A percentile compares a stretch with the other conserved stretches of the same genome.
Conservation (phyloP, 441 rosid species). For the Gossypium schwendimanii region DNA sequence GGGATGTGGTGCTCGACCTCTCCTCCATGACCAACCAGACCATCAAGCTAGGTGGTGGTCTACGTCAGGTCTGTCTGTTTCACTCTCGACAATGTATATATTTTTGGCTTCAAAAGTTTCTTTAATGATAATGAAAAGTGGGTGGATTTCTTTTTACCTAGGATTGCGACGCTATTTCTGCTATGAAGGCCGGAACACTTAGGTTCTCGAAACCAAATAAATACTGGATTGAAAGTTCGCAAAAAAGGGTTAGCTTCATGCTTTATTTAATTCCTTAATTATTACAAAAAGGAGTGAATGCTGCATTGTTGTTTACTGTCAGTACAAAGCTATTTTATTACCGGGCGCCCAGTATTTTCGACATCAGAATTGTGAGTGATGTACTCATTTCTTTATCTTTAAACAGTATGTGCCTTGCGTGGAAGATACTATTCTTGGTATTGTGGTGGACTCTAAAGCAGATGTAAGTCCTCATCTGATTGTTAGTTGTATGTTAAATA, state of each 20-base stretch:
- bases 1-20: conserved; percentile 73
- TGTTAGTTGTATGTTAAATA: neutral
- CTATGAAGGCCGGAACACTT: conserved; percentile 64
- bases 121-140: neutral
- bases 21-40: conserved; percentile 58
- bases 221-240: conserved; percentile 84
- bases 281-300: neutral
- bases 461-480: conserved; percentile 50
- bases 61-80: conserved; percentile 50
- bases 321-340: neutral
- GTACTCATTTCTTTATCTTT: conserved; percentile 11
- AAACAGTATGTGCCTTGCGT: conserved; percentile 62
- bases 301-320: neutral
- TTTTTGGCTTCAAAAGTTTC: neutral
- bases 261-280: neutral
- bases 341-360: neutral
- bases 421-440: conserved; percentile 76
- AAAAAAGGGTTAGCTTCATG: conserved; percentile 62
- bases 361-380: neutral
- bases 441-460: conserved; percentile 66
- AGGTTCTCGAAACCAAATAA: conserved; percentile 72
- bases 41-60: conserved; percentile 78
- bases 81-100: neutral
- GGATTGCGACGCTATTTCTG: conserved; percentile 63
- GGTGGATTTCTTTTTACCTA: conserved; percentile 13